Percentiles rank a stretch among this genome's conserved stretches.
These are phyloP conservation scores for Phellopilus nigrolimitatus DNA, from an alignment of 1,284 basidiomycete species.

Conservation along the genomic window DNA sequence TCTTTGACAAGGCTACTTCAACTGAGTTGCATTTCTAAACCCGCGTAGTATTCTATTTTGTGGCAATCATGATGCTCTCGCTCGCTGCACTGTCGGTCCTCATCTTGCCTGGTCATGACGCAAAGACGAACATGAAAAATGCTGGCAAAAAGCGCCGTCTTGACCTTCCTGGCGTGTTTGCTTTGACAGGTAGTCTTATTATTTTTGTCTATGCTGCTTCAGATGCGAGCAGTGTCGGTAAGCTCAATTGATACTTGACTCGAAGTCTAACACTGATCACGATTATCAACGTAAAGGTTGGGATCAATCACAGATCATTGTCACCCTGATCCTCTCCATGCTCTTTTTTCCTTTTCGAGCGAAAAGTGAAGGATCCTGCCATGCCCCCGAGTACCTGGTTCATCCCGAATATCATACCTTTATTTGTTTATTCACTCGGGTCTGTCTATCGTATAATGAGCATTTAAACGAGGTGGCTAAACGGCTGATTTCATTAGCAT, in stretches of 20 bases:
- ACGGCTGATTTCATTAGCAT: slow-evolving; percentile 10
- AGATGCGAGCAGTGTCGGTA: slow-evolving; percentile 10
- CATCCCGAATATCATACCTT: slow-evolving; percentile 11
- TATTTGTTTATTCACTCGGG: slow-evolving; percentile 20
- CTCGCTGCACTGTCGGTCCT: slow-evolving; percentile 4
- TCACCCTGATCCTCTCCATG: slow-evolving; percentile 23
- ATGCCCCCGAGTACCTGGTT: slow-evolving; percentile 16
- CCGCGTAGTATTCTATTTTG: slow-evolving; percentile 25
- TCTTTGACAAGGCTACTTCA: not conserved
- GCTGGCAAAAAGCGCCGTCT: not conserved
- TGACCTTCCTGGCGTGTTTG: slow-evolving; percentile 5
- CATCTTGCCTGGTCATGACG: not conserved
- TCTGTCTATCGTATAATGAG: not conserved
- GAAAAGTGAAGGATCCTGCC: slow-evolving; percentile 19
- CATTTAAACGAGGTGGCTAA: not conserved
- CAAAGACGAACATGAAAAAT: not conserved
- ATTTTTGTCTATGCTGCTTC: slow-evolving; percentile 20
- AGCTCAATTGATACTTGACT: not conserved
- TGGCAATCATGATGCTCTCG: slow-evolving; percentile 32
- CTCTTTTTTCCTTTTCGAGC: slow-evolving; percentile 23
- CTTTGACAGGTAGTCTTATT: slow-evolving; percentile 15
- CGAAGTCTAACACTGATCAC: slow-evolving; percentile 1
- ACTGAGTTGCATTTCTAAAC: slow-evolving; percentile 29
- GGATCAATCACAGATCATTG: slow-evolving; percentile 22
- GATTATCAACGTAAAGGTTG: slow-evolving; percentile 22